Percentiles rank a stretch among this genome's conserved stretches.
Evolutionary conservation across 83 land plant species (phyloP).

Genomic region (Diphasiastrum complanatum): DNA sequence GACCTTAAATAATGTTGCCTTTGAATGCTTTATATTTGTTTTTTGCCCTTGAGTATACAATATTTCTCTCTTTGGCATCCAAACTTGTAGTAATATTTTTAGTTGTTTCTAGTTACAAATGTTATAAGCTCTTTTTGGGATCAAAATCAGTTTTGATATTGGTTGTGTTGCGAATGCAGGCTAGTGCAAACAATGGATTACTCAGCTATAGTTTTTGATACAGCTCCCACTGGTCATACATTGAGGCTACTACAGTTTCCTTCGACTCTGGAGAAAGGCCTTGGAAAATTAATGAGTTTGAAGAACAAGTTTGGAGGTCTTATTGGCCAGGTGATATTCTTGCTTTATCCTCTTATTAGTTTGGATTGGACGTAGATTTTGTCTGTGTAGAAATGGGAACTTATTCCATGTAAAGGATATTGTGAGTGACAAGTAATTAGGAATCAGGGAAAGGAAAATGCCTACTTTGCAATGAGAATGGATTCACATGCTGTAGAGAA

Average conservation of each 20-base stretch:
- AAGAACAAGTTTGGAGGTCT: constrained; percentile 92
- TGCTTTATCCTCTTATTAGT: no score
- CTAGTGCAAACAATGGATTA: constrained; percentile 98
- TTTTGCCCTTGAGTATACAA: no score
- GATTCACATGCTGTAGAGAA: no score
- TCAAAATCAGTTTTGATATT: background rate
- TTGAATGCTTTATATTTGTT: no score
- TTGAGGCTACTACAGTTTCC: constrained; percentile 88
- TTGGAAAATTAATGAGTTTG: constrained; percentile 78
- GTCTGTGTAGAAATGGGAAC: no score
- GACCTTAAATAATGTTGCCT: no score
- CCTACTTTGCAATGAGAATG: no score
- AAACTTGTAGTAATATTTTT: background rate
- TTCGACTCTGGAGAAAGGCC: constrained; percentile 88
- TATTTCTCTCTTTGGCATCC: no score
- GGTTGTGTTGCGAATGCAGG: constrained; percentile 36
- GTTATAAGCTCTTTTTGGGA: background rate
- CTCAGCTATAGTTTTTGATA: constrained; percentile 90
- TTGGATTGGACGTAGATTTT: no score
- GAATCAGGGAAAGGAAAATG: no score
- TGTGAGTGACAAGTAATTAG: no score
- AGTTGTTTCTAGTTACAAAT: background rate
- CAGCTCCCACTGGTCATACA: constrained; percentile 98
- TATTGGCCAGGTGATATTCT: constrained; percentile 82
- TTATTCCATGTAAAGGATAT: no score